Evolutionary conservation across 345 rosid species (phyloP).

Genomic region (Trapa incisa): DNA sequence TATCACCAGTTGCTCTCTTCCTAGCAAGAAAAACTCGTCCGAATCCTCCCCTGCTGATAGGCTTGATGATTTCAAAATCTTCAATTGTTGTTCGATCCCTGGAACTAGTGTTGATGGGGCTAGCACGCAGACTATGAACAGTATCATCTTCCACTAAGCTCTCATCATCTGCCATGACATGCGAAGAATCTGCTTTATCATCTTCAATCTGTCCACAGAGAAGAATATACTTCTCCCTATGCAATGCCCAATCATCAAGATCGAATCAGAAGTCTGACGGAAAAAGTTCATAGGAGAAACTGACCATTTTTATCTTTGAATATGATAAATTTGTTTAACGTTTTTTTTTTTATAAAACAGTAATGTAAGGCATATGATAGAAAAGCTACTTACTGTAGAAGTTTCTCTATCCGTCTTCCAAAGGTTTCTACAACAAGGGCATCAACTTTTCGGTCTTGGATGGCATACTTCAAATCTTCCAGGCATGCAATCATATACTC

Average conservation of each 20-base stretch:
- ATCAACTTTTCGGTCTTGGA: slow-evolving; percentile 91
- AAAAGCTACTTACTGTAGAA: slow-evolving; percentile 51
- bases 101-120: slow-evolving; percentile 67
- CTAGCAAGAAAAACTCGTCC: slow-evolving; percentile 89
- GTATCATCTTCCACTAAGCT: slow-evolving; percentile 73
- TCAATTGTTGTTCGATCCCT: slow-evolving; percentile 92
- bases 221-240: slow-evolving; percentile 75
- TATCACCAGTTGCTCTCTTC: slow-evolving; percentile 87
- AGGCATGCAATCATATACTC: slow-evolving; percentile 65
- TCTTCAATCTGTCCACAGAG: slow-evolving; percentile 79
- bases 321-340: not conserved
- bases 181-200: slow-evolving; percentile 53
- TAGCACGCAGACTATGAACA: slow-evolving; percentile 62
- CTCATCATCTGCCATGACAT: slow-evolving; percentile 61
- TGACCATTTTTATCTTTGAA: not conserved
- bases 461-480: slow-evolving; percentile 76
- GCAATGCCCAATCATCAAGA: slow-evolving; percentile 2
- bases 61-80: slow-evolving; percentile 96
- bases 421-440: slow-evolving; percentile 93
- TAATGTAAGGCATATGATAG: not conserved
- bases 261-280: not conserved
- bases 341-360: not conserved
- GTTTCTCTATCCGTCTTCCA: slow-evolving; percentile 92
- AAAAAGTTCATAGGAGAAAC: not conserved
- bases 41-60: slow-evolving; percentile 92